Evolutionary conservation across 805 yeast species (phyloP), one percentile per base, ranked within the genome.

Genomic region (Suhomyces faveliae): DNA sequence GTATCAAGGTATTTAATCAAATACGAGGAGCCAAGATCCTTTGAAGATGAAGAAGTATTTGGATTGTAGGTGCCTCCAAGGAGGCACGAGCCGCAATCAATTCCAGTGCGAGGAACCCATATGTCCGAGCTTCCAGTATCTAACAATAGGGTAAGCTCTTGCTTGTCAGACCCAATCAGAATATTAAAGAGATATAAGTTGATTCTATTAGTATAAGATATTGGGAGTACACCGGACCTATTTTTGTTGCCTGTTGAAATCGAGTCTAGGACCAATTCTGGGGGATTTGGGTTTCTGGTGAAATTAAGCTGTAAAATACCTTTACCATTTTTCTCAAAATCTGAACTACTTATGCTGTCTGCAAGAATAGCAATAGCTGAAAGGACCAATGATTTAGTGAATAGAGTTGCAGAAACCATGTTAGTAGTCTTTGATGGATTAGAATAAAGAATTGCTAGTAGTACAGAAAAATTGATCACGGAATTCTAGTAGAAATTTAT

Each of bases 61-160:
- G 49, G 30, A 43, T 54, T 48, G 40, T 25, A 54, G 15, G 11
- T 38, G n/a, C 23, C 29, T 12, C 5, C 6, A 20, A 17, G 23
- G n/a, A 11, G n/a, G 8, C 42, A 39, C 8, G 13, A 13, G 13
- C 2, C 4, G 19, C 40, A 35, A 12, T 9, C 6, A 9, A 17
- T n/a, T 11, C 23, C 13, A 17, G 40, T 3, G 7, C 23, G 9
- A n/a, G 44, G 10, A n/a, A 51, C 40, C 54, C 54, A 52, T 15
- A 46, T 42, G 24, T 51, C 48, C 25, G 54, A 48, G 21, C 48
- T 43, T 5, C 54, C 54, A 5, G 52, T 51, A 40, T 55, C 56
- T n/a, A 12, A 53, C 27, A 40, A 46, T 47, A 17, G 53, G 5
- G 44, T 19, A n/a, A 51, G 21, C 10, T 15, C 19, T 23, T 47